Base-by-base conservation (phyloP, 2,329 filamentous ascomycete species). In the Orbilia blumenaviensis region DNA sequence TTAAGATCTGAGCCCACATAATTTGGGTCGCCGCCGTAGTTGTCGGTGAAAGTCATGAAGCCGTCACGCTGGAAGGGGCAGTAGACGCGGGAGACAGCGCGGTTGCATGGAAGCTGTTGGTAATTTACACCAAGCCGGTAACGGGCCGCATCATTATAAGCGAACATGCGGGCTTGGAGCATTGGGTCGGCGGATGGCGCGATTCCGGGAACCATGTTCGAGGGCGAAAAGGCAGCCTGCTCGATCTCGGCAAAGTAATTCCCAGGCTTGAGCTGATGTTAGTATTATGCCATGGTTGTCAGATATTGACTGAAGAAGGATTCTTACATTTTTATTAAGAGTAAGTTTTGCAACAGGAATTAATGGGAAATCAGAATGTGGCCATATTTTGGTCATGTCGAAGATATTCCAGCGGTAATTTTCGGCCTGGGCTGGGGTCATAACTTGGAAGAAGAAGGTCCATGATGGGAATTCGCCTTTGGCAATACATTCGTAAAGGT, bases 381-480 rank as follows among this genome's bases (percentile, higher is more conserved):
- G 89, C 89, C 89, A 91, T 79, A 89, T 86, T 82, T 91, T 90
- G 60, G 90, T 92, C 77, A 90, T 83, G 80, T 92, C 90, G 77
- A 92, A 90, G 77, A 91, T 84, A 81, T 89, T 89, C 84, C 86
- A 89, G 44, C 84, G 84, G 81, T 88, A 88, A 69, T 86, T 85
- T 80, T 89, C 86, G 1, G 88, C 88, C 78, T 90, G 85, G 76
- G 88, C 86, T 0, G 89, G 88, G 16, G 85, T 87, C 75, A 91
- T 85, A 3, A 87, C 85, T 82, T 92, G 90, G 1, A 90, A 85
- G 77, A 88, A 89, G 77, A 88, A 86, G 16, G 86, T 88, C 89
- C 89, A 92, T 18, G 84, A 86, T 3, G 89, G 89, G 78, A 85
- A 85, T 9, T 91, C 86, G 36, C 89, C 88, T 29, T 84, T 84